A percentile compares a stretch with the other conserved stretches of the same genome.
These are phyloP conservation scores for Bipolaris cookei DNA, from an alignment of 2,329 filamentous ascomycete genomes.

Conservation along the genomic window DNA sequence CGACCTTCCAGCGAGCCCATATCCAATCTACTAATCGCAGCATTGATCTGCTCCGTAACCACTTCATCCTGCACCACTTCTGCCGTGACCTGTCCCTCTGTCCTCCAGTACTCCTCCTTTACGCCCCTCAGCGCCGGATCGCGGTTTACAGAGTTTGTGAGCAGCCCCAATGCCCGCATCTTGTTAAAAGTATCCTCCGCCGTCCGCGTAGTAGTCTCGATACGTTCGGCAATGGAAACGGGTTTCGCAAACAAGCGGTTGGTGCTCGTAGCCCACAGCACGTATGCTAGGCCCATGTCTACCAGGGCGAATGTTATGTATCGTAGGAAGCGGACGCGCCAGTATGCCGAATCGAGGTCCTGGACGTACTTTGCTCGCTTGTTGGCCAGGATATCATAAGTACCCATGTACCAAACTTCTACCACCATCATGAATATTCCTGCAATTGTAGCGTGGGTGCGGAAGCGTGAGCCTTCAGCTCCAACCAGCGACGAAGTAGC, in stretches of 20 bases:
- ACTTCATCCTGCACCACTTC: slow-evolving; percentile 80
- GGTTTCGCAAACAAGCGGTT: slow-evolving; percentile 75
- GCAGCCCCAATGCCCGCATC: slow-evolving; percentile 73
- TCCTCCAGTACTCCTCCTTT: slow-evolving; percentile 77
- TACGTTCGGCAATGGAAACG: slow-evolving; percentile 66
- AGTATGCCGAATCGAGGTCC: slow-evolving; percentile 75
- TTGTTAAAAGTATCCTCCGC: slow-evolving; percentile 69
- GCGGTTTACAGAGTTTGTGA: slow-evolving; percentile 79
- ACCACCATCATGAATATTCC: slow-evolving; percentile 63
- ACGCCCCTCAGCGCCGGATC: slow-evolving; percentile 73
- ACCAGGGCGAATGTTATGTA: slow-evolving; percentile 68
- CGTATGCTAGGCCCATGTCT: slow-evolving; percentile 67
- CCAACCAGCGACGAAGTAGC: slow-evolving; percentile 75
- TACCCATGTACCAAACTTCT: slow-evolving; percentile 70
- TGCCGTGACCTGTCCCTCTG: slow-evolving; percentile 74
- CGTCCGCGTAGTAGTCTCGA: slow-evolving; percentile 64
- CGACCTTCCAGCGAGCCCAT: slow-evolving; percentile 66
- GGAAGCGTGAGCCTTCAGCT: slow-evolving; percentile 69
- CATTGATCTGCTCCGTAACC: slow-evolving; percentile 73
- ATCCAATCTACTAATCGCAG: slow-evolving; percentile 70
- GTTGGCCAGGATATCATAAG: slow-evolving; percentile 71
- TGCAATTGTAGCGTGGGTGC: slow-evolving; percentile 70
- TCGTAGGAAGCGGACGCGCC: slow-evolving; percentile 69
- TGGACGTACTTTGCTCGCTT: slow-evolving; percentile 63
- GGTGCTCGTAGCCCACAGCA: slow-evolving; percentile 79